Evolutionary conservation across 2,329 filamentous ascomycete species (phyloP).

Genomic region (Cyphellophora attinorum): DNA sequence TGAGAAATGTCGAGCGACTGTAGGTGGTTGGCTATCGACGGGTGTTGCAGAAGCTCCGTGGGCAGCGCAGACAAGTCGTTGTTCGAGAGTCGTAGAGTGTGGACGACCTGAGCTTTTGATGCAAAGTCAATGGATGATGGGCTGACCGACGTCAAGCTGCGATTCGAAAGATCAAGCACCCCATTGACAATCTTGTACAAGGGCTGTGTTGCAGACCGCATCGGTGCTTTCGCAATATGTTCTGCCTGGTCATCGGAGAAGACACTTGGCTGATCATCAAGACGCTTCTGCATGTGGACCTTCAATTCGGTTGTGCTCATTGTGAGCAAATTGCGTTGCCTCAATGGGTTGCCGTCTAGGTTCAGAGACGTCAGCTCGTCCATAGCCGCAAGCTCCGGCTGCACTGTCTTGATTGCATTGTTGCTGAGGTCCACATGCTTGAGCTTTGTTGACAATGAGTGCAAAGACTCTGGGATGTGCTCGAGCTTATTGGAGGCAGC

Average conservation of each 20-base stretch:
- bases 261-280: constrained; percentile 1
- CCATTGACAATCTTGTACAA: constrained; percentile 13
- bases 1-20: constrained; percentile 64
- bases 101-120: constrained; percentile 31
- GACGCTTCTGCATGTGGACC: constrained; percentile 9
- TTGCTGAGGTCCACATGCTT: constrained; percentile 73
- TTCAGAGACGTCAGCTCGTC: constrained; percentile 63
- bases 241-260: neutral
- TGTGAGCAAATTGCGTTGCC: constrained; percentile 75
- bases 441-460: constrained; percentile 51
- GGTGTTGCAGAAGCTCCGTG: constrained; percentile 54
- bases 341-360: constrained; percentile 79
- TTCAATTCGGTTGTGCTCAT: constrained; percentile 55
- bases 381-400: constrained; percentile 72
- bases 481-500: constrained; percentile 75
- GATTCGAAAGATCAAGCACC: constrained; percentile 58
- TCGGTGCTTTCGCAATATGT: neutral
- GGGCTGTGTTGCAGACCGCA: too few species aligned
- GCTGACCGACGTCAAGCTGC: constrained; percentile 35
- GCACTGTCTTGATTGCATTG: constrained; percentile 70
- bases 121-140: constrained; percentile 45
- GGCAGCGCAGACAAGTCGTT: constrained; percentile 68
- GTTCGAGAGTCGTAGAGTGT: constrained; percentile 52
- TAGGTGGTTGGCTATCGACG: constrained; percentile 52
- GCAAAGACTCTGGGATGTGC: constrained; percentile 73